A percentile compares a stretch with the other conserved stretches of the same genome.
phyloP scores from a whole-genome alignment of 2,329 filamentous ascomycete species.

The Phialemoniopsis sp. region DNA sequence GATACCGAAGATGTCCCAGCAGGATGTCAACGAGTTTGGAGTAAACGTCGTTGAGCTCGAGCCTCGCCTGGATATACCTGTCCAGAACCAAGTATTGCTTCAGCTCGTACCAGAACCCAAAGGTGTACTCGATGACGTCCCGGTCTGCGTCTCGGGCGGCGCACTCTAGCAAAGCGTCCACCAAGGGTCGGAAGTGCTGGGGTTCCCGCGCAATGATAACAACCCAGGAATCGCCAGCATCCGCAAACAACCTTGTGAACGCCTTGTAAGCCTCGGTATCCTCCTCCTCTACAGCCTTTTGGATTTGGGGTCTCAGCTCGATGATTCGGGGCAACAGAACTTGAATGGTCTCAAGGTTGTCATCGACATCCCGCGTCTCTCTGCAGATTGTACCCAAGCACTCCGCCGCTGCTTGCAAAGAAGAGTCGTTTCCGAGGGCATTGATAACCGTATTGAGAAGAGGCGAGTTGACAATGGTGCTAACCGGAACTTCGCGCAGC shows the following conservation, averaged over 20 bases:
- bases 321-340: conserved; percentile 78
- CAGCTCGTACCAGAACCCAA: conserved; percentile 96
- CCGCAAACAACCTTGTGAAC: conserved; percentile 84
- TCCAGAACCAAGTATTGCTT: conserved; percentile 95
- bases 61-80: conserved; percentile 76
- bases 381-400: conserved; percentile 88
- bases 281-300: conserved; percentile 70
- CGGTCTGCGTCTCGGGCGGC: conserved; percentile 81
- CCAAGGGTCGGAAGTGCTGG: conserved; percentile 73
- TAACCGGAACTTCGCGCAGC: conserved; percentile 87
- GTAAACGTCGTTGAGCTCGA: conserved; percentile 76
- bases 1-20: conserved; percentile 85
- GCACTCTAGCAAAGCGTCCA: conserved; percentile 90
- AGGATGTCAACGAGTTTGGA: conserved; percentile 89
- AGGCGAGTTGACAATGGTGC: conserved; percentile 78
- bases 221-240: conserved; percentile 93
- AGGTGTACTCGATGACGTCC: conserved; percentile 90
- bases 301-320: conserved; percentile 71
- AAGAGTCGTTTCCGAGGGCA: conserved; percentile 69
- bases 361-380: conserved; percentile 91
- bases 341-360: conserved; percentile 78
- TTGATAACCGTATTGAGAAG: conserved; percentile 77
- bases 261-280: conserved; percentile 85
- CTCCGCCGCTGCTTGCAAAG: conserved; percentile 85
- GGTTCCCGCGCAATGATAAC: conserved; percentile 85